Evolutionary conservation across 2,329 filamentous ascomycete genomes (phyloP).

Genomic region (Colletotrichum sp.): DNA sequence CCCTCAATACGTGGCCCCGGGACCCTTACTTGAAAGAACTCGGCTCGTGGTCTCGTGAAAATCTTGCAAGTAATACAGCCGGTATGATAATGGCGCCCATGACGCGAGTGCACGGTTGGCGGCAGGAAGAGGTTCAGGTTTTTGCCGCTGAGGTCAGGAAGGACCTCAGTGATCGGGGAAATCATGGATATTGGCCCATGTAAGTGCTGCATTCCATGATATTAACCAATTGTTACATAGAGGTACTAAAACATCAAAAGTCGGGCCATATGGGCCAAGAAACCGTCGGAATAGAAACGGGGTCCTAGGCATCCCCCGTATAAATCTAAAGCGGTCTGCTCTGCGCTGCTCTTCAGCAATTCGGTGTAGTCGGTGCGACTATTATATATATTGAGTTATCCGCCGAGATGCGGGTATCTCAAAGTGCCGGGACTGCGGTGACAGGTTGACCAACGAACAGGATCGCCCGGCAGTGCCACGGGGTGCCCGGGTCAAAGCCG

Average conservation of each 20-base stretch:
- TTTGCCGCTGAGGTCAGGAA: constrained; percentile 27
- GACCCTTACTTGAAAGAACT: constrained; percentile 32
- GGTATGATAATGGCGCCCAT: constrained; percentile 39
- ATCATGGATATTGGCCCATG: constrained; percentile 12
- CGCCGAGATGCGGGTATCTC: not conserved
- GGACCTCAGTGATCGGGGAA: constrained; percentile 20
- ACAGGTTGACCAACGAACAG: not conserved
- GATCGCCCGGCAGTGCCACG: not conserved
- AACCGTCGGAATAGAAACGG: not conserved
- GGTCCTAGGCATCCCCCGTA: not conserved
- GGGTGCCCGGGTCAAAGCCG: too few relatives aligned
- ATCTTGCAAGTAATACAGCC: constrained; percentile 35
- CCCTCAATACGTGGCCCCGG: constrained; percentile 36
- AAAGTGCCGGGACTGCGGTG: not conserved
- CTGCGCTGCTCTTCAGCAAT: not conserved
- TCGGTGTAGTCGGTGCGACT: not conserved
- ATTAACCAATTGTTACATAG: accelerated
- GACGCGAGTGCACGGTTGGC: constrained; percentile 40
- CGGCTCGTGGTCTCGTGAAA: constrained; percentile 32
- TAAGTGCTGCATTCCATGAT: not conserved
- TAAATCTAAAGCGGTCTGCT: not conserved
- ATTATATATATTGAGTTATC: not conserved
- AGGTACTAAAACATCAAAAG: not conserved
- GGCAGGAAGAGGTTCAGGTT: constrained; percentile 29
- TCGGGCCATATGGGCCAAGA: not conserved